These are phyloP conservation scores for Stemphylium lycopersici DNA, from an alignment of 2,329 filamentous ascomycete species.

Conservation along the genomic window DNA sequence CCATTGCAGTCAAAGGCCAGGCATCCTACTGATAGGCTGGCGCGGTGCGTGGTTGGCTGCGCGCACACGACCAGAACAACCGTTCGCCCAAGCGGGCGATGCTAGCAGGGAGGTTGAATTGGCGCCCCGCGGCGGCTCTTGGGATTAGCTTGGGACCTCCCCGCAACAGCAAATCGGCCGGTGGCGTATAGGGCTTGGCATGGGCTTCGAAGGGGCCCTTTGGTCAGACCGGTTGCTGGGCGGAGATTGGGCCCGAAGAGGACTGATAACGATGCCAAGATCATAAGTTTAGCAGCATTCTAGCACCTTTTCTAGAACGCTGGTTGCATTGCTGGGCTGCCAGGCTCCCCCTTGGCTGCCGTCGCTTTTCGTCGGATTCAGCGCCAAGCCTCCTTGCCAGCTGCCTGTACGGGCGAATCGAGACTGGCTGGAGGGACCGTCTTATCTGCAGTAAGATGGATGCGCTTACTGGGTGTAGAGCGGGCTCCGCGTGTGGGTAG, in stretches of 20 bases:
- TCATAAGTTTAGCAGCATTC: conserved; percentile 13
- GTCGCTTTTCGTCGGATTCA: conserved; percentile 14
- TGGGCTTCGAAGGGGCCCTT: conserved; percentile 1
- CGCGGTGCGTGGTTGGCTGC: conserved; percentile 20
- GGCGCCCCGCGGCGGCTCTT: conserved; percentile 21
- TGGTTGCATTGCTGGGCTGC: conserved; percentile 1
- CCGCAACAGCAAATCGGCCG: conserved; percentile 47
- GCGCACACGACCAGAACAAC: conserved; percentile 26
- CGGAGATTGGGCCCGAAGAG: conserved; percentile 21
- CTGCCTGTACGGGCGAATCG: conserved; percentile 28
- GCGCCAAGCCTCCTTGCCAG: conserved; percentile 27
- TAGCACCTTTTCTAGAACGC: conserved; percentile 33
- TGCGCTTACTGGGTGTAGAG: conserved; percentile 7
- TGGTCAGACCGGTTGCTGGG: conserved; percentile 20
- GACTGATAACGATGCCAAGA: conserved; percentile 21
- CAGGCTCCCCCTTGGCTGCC: conserved; percentile 16
- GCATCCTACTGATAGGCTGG: conserved; percentile 26
- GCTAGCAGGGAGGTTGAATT: conserved; percentile 20
- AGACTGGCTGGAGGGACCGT: conserved; percentile 3
- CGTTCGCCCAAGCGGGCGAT: conserved; percentile 15
- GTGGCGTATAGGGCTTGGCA: conserved; percentile 61
- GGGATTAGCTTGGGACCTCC: conserved; percentile 29
- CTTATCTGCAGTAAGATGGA: conserved; percentile 17
- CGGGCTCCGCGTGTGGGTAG: neutral
- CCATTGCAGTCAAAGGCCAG: conserved; percentile 16